These are phyloP conservation scores for Usnea hakonensis DNA, from an alignment of 495 filamentous ascomycete genomes.

Conservation along the genomic window DNA sequence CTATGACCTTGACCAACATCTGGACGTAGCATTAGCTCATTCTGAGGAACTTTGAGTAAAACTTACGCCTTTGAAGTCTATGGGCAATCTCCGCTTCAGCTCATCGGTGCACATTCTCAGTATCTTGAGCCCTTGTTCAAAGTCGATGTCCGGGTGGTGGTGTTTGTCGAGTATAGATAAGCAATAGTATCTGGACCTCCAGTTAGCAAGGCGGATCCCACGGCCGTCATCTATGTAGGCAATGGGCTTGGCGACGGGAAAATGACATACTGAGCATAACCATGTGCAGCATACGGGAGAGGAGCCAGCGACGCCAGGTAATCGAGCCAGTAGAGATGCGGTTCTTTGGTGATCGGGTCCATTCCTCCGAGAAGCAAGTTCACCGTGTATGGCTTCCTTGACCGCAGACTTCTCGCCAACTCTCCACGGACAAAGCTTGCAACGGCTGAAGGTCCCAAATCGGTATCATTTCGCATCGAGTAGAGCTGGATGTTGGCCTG, in stretches of 20 bases:
- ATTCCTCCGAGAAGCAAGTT: slow-evolving; percentile 91
- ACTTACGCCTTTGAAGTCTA: slow-evolving; percentile 91
- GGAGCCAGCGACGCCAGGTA: slow-evolving; percentile 84
- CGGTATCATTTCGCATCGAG: slow-evolving; percentile 91
- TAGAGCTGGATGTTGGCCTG: slow-evolving; percentile 98
- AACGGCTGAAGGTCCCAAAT: slow-evolving; percentile 79
- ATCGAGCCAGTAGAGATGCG: slow-evolving; percentile 92
- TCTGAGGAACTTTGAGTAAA: neutral
- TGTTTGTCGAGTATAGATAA: slow-evolving; percentile 96
- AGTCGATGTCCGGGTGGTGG: slow-evolving; percentile 84
- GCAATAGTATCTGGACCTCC: slow-evolving; percentile 66
- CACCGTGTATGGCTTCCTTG: slow-evolving; percentile 87
- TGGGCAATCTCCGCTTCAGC: slow-evolving; percentile 87
- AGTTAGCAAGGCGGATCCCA: neutral
- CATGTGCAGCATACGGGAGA: slow-evolving; percentile 92
- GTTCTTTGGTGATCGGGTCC: slow-evolving; percentile 78
- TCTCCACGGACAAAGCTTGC: slow-evolving; percentile 89
- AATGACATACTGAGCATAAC: slow-evolving; percentile 82
- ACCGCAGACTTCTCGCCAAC: slow-evolving; percentile 80
- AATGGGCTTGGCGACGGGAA: neutral
- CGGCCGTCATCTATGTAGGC: neutral
- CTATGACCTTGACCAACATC: slow-evolving; percentile 85
- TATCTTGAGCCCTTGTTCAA: slow-evolving; percentile 83
- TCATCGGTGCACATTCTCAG: slow-evolving; percentile 92
- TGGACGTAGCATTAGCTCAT: slow-evolving; percentile 19